Conservation (phyloP, 352 stramenopile species). For the Thraustochytrium sp. region DNA sequence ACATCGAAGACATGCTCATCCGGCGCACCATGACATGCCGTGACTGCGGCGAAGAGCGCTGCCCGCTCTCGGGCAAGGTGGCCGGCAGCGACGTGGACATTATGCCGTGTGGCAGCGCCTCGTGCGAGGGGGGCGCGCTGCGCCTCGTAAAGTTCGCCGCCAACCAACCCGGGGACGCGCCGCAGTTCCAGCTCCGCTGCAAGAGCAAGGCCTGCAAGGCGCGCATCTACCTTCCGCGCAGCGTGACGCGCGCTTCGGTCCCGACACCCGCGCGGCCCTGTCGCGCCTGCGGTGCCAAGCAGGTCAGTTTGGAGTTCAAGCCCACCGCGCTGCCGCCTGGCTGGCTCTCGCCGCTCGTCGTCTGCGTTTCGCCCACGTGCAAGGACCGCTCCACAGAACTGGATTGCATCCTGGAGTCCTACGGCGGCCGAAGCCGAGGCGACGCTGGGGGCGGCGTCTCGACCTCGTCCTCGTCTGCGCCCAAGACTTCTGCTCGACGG, state of each 20-base stretch:
- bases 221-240: neutral
- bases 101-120: neutral
- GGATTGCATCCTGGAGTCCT: neutral
- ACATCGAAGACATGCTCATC: constrained; percentile 26
- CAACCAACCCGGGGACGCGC: neutral
- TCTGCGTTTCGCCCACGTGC: neutral
- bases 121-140: neutral
- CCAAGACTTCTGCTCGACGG: too few relatives aligned
- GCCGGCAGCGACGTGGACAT: neutral
- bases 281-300: neutral
- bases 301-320: neutral
- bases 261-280: neutral
- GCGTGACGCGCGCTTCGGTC: neutral
- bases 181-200: neutral
- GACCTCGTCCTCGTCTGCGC: neutral
- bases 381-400: neutral
- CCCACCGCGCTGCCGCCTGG: neutral
- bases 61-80: constrained; percentile 8
- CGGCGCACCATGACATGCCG: neutral
- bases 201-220: neutral
- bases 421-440: neutral
- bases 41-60: neutral
- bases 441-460: neutral
- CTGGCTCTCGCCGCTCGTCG: neutral
- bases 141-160: neutral